These are phyloP conservation scores for Wakefieldia striispora DNA, from an alignment of 768 basidiomycete genomes.

Conservation along the genomic window DNA sequence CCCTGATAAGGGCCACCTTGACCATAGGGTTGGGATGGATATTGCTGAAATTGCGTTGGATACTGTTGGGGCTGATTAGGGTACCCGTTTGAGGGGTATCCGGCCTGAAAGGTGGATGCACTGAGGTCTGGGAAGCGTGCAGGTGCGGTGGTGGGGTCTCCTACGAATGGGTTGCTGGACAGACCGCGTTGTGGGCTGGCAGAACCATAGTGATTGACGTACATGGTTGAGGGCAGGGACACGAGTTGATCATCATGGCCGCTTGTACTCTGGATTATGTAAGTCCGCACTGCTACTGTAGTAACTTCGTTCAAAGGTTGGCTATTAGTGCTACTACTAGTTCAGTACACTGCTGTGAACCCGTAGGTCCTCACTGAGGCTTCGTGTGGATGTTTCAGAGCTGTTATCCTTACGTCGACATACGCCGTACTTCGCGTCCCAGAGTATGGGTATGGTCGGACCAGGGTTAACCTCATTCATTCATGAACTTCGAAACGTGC, in stretches of 20 bases:
- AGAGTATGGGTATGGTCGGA: too few species aligned
- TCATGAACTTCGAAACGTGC: too few species aligned
- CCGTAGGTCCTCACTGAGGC: too few species aligned
- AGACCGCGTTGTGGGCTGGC: constrained; percentile 20
- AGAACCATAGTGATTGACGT: constrained; percentile 40
- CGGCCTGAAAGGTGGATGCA: constrained; percentile 14
- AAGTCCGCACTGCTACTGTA: too few species aligned
- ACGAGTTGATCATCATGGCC: background rate
- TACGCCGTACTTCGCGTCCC: too few species aligned
- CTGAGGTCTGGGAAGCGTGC: constrained; percentile 67
- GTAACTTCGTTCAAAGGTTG: too few species aligned
- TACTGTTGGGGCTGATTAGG: constrained; percentile 32
- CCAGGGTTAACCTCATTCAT: too few species aligned
- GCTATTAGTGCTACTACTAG: too few species aligned
- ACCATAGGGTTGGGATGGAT: constrained; percentile 21
- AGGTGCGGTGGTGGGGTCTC: constrained; percentile 46
- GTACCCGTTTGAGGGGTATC: constrained; percentile 26
- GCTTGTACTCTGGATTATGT: constrained; percentile 17
- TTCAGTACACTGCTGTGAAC: too few species aligned
- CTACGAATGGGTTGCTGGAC: constrained; percentile 70
- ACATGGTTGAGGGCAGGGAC: constrained; percentile 30
- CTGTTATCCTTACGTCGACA: too few species aligned
- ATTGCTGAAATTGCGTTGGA: constrained; percentile 36
- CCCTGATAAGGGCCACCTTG: constrained; percentile 9
- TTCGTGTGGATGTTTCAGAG: too few species aligned